phyloP scores from a whole-genome alignment of 2,329 filamentous ascomycete genomes.

The Colletotrichum sp. region DNA sequence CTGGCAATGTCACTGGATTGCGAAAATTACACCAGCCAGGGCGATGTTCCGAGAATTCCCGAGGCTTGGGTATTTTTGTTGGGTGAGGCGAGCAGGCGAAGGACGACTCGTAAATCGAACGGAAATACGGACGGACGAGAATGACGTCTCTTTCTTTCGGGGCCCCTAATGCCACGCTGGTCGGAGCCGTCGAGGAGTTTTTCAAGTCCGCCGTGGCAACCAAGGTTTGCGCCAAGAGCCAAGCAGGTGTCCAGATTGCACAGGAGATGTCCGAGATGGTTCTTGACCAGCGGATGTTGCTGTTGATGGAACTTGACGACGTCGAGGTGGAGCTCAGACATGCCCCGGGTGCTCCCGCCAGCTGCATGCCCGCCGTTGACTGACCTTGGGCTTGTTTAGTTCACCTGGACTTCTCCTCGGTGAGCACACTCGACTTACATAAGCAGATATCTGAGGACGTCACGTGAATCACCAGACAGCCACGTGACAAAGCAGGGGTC shows the following conservation, averaged over 20 bases:
- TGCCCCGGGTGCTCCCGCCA: not conserved
- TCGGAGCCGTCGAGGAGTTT: not conserved
- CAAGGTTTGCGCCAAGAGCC: not conserved
- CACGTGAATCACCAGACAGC: accelerated
- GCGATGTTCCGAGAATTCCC: conserved; percentile 5
- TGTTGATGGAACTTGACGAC: not conserved
- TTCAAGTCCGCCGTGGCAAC: not conserved
- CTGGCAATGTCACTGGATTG: not conserved
- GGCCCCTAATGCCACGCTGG: not conserved
- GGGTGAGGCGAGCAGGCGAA: conserved; percentile 2
- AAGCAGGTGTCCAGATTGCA: not conserved
- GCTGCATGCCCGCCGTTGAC: not conserved
- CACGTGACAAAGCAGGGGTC: not conserved
- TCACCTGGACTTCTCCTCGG: not conserved
- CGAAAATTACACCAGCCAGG: not conserved
- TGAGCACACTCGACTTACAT: not conserved
- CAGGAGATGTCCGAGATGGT: not conserved
- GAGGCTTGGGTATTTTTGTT: not conserved
- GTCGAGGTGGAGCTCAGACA: not conserved
- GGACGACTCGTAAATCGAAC: conserved; percentile 15
- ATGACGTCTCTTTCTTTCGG: not conserved
- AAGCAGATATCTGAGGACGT: accelerated
- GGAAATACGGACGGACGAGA: conserved; percentile 8
- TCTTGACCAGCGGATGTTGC: not conserved
- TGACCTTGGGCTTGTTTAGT: not conserved